Base-by-base conservation (phyloP, 2,329 filamentous ascomycete genomes). In the Didymella exigua region DNA sequence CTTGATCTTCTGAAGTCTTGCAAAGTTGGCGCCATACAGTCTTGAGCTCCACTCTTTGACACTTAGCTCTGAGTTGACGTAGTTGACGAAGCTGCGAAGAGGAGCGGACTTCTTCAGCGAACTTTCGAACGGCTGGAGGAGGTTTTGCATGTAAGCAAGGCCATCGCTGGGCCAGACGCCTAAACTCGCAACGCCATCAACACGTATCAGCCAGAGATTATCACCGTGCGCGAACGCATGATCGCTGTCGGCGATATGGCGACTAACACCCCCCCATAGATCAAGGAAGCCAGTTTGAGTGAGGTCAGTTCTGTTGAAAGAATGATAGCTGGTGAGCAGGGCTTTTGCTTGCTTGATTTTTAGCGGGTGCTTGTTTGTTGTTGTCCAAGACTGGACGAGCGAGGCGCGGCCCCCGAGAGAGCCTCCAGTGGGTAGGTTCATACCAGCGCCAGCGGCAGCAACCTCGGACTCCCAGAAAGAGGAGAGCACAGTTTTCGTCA, bases 201-300 rank as follows among this genome's bases (percentile, higher is more conserved):
- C 59, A n/a, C 63, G 63, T n/a, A 66, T 49, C 11, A 66, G 50
- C 63, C 63, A 66, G 8, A 64, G 61, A 36, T 65, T 65, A 16
- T 63, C 57, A 23, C 59, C 58, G 29, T 66, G 58, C 4, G 49
- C 56, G 30, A 57, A 55, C 21, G 49, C 45, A 19, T 60, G 53
- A 13, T 65, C 59, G 1, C 44, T 53, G 36, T 66, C 62, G 4
- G 52, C 45, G 14, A 61, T 33, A 14, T 63, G 34, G 36, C 51
- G 58, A 21, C 52, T 51, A 19, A 61, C 47, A 16, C 63, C 63
- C 18, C 61, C 63, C 63, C 61, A 65, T 0, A 66, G 50, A 26
- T 66, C 63, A 14, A 66, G 29, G 36, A 63, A 63, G 18, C 63
- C 58, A 10, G 56, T 54, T 1, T 52, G 53, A n/a, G 50, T 56